Percentiles rank a stretch among this genome's conserved stretches.
Conservation (phyloP, 108 stramenopile species). For the Stephanodiscus triporus region DNA sequence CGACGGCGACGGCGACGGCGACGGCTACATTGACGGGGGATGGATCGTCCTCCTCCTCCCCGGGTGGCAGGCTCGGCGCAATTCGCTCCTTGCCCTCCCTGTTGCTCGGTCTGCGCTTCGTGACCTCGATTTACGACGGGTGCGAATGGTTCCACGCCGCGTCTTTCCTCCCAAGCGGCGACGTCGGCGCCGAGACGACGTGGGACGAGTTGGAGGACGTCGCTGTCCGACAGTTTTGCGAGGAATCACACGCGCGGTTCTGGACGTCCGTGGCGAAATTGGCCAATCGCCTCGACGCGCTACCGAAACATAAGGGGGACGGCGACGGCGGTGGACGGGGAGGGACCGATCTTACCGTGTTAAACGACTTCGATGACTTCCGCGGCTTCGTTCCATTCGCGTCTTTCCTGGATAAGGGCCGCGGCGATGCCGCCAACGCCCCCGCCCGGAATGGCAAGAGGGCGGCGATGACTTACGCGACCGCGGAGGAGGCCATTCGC, state of each 20-base stretch:
- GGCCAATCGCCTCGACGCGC: constrained; percentile 19
- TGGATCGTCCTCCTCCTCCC: too few species aligned
- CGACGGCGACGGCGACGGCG: too few species aligned
- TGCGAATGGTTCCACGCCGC: constrained; percentile 49
- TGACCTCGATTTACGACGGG: constrained; percentile 24
- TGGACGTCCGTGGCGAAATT: constrained; percentile 37
- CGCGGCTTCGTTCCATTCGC: constrained; percentile 36
- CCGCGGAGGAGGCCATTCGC: constrained; percentile 25
- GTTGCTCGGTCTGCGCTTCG: constrained; percentile 34
- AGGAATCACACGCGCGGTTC: constrained; percentile 23
- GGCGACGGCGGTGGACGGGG: background rate
- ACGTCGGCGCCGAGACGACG: background rate
- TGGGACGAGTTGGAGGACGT: background rate
- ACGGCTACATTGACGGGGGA: too few species aligned
- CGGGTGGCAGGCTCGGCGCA: constrained; percentile 4
- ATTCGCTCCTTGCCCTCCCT: constrained; percentile 35
- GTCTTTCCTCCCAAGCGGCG: constrained; percentile 8
- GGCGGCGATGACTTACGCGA: constrained; percentile 23
- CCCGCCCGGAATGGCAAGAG: background rate
- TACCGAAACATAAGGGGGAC: background rate
- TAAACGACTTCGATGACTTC: constrained; percentile 36
- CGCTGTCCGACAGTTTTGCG: constrained; percentile 27
- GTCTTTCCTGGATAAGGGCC: constrained; percentile 19
- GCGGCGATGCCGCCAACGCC: background rate
- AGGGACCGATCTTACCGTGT: constrained; percentile 4